Percentiles rank a stretch among this genome's conserved stretches.
Conservation (phyloP, 805 yeast genomes). For the Kodamaea laetipori region DNA sequence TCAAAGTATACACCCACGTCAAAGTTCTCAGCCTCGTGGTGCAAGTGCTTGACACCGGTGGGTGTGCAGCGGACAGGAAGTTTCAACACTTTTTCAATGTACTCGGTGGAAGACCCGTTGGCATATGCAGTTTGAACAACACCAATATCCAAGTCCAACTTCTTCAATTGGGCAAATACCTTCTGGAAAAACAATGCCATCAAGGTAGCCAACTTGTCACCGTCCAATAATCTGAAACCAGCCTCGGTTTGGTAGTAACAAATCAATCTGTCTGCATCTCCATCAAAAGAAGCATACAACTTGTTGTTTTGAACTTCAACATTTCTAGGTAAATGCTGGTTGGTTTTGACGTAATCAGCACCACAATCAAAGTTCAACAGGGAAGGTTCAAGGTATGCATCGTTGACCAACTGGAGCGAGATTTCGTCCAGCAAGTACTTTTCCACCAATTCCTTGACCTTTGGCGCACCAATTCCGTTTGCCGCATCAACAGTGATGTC, state of each 20-base stretch:
- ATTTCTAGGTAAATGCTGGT: slow-evolving; percentile 73
- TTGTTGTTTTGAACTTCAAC: slow-evolving; percentile 41
- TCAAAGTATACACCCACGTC: slow-evolving; percentile 95
- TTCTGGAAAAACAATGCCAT: slow-evolving; percentile 68
- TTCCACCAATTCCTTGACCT: slow-evolving; percentile 51
- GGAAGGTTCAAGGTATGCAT: slow-evolving; percentile 52
- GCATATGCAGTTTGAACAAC: slow-evolving; percentile 98
- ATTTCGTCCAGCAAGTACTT: slow-evolving; percentile 44
- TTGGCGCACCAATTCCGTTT: slow-evolving; percentile 95
- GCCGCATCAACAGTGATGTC: slow-evolving; percentile 82
- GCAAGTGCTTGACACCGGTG: slow-evolving; percentile 96
- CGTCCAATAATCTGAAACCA: slow-evolving; percentile 70
- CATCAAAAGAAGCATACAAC: slow-evolving; percentile 86
- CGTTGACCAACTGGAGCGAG: slow-evolving; percentile 52
- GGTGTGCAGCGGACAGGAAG: slow-evolving; percentile 87
- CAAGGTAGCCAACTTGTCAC: slow-evolving; percentile 89
- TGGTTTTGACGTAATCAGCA: slow-evolving; percentile 93
- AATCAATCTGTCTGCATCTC: slow-evolving; percentile 95
- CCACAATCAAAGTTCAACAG: slow-evolving; percentile 81
- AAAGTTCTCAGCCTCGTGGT: slow-evolving; percentile 82
- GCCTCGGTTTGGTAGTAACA: slow-evolving; percentile 57
- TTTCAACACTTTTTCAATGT: slow-evolving; percentile 57
- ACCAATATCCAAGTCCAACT: slow-evolving; percentile 57
- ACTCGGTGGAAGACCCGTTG: slow-evolving; percentile 86
- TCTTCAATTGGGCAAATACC: slow-evolving; percentile 46